Evolutionary conservation across 75 land plant species (phyloP).

Genomic region (Selaginella moellendorffii): DNA sequence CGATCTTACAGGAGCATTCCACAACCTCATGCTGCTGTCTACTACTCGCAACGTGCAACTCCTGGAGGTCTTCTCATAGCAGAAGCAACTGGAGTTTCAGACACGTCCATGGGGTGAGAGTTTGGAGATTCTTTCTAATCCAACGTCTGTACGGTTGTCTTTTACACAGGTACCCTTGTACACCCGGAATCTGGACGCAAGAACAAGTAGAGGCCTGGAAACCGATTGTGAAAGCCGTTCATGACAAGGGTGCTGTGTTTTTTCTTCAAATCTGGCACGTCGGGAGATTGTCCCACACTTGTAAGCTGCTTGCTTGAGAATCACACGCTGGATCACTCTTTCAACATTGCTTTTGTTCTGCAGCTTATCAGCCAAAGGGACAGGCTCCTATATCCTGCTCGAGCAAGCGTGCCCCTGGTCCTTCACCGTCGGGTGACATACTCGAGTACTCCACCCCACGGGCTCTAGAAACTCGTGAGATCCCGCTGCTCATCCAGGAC

Average conservation of each 20-base stretch:
- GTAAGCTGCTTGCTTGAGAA: not conserved
- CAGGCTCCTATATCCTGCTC: constrained; percentile 15
- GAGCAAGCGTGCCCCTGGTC: constrained; percentile 8
- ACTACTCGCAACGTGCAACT: constrained; percentile 43
- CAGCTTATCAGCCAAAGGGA: constrained; percentile 5
- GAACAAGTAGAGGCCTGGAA: too few species aligned
- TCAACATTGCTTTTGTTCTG: not conserved
- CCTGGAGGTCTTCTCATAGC: constrained; percentile 39
- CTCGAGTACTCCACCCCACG: constrained; percentile 33
- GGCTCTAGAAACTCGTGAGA: constrained; percentile 43
- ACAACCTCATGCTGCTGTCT: constrained; percentile 42
- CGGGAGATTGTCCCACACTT: not conserved
- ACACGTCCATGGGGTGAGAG: constrained; percentile 30
- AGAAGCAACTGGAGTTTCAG: constrained; percentile 48
- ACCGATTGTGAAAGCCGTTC: too few species aligned
- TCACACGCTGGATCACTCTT: too few species aligned
- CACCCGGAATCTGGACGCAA: too few species aligned
- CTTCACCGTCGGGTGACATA: constrained; percentile 5
- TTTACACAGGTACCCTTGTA: too few species aligned
- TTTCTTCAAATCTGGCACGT: not conserved
- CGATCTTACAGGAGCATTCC: constrained; percentile 36
- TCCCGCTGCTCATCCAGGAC: constrained; percentile 27
- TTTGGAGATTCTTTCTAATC: too few species aligned
- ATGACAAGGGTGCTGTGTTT: constrained; percentile 12
- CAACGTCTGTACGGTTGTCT: too few species aligned